Evolutionary conservation across 1,139 yeast species (phyloP), one percentile per base, ranked within the genome.

Genomic region (Sugiyamaella paludigena): DNA sequence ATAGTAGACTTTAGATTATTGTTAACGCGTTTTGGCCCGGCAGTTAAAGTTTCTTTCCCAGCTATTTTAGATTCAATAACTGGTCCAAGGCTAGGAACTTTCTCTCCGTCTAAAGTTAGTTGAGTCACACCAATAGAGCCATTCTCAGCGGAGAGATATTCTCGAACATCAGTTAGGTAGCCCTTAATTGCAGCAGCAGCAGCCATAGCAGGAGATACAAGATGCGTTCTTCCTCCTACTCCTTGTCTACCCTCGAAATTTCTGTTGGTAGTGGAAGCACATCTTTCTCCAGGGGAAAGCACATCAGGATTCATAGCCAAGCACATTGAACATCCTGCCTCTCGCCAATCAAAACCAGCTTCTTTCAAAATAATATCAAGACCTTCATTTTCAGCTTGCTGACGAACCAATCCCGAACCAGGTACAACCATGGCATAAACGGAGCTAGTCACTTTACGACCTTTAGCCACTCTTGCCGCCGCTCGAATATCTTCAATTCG

Each of bases 241-340:
- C 96, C 96, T 75, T 87, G 95, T 73, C 96, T 87, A 63, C 96
- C 96, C 70, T 87, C 95, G 64, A 87, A 87, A 71, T 87, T 87
- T 77, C 96, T 83, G 74, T 87, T 87, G 31, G 95, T 86, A 19
- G 96, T 87, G 26, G 95, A 86, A 12, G 95, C 96, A 75, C 96
- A 87, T 72, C 95, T 81, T 68, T 87, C 95, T 66, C 84, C 80
- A 39, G 95, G 95, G 56, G 80, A 80, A 65, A 87, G 76, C 60
- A 87, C 87, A 74, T 87, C 96, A 42, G 95, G 95, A 71, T 87
- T 87, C 96, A 87, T 87, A 70, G 96, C 95, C 52, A 87, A 76
- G 74, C 96, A 87, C 95, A 87, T 87, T 34, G 95, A 87, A 69
- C 96, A 87, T 55, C 96, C 96, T 55, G 95, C 95, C 74, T 87